Base-by-base conservation (phyloP, 257 asterid species). In the Ehretia macrophylla region DNA sequence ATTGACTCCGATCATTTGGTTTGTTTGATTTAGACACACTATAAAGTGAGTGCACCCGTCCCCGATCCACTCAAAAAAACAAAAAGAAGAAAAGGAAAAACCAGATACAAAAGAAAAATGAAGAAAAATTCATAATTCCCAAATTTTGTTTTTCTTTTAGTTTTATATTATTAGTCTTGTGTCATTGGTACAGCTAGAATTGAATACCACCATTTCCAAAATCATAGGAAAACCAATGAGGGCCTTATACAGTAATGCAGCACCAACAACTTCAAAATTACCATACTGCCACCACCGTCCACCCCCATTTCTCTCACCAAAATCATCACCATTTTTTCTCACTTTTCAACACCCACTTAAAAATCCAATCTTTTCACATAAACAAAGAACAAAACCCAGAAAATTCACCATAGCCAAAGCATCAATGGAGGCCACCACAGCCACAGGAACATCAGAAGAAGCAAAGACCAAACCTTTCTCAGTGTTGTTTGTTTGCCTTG, bases 401-500 rank as follows among this genome's bases (percentile, higher is more conserved):
- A 42, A 11, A 42, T 1, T 14, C 12, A 42, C 16, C 16, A 42
- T 42, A 42, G 8, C 47, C 47, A 42, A 42, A 42, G 47, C 47
- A 42, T 42, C 47, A 42, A 42, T 42, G 47, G 47, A 42, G 47
- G 12, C 47, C 47, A 10, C 47, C 12, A 42, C 47, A 42, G 47
- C 47, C 16, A 42, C 47, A 42, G 8, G 8, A 10, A 78, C 88
- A n/a, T 38, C 44, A 42, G 47, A 42, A 10, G 47, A 42, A 14
- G 16, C 16, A 14, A 42, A 42, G 14, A 42, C 47, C 16, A 42
- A 11, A 42, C 47, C 47, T 10, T 42, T 42, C 47, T 42, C 47
- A 42, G 47, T 42, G 47, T 42, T 42, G 9, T 93, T 93, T 58
- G 96, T 93, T 18, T 93, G 99, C 76, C 96, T 93, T 23, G 99